Evolutionary conservation across 345 rosid species (phyloP).

Genomic region (Salix exigua): DNA sequence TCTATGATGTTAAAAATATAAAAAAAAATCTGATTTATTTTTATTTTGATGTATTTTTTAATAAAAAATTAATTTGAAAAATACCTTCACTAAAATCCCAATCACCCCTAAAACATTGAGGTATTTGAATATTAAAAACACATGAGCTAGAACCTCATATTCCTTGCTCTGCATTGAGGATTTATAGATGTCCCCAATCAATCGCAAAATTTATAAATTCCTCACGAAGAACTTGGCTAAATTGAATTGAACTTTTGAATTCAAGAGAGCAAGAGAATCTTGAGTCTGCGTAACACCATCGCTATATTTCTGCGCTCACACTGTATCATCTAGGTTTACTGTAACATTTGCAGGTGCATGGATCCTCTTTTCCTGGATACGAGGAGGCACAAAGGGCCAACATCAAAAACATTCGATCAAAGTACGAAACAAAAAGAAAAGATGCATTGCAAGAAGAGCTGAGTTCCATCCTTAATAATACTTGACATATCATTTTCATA

Average conservation of each 20-base stretch:
- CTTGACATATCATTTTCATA: slow-evolving; percentile 13
- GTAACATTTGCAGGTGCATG: background rate
- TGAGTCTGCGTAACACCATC: background rate
- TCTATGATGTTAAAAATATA: no score
- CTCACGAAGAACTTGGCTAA: background rate
- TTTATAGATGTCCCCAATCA: no score
- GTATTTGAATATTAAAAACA: no score
- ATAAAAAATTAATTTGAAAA: no score
- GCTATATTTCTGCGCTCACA: background rate
- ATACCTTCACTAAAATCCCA: no score
- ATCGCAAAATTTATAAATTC: no score
- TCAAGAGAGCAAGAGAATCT: background rate
- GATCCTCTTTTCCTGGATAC: background rate
- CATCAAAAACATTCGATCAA: no score
- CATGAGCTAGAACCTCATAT: no score
- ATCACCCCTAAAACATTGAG: no score
- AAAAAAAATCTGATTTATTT: no score
- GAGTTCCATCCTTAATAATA: background rate
- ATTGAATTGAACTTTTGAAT: background rate
- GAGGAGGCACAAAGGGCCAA: background rate
- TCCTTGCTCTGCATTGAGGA: no score
- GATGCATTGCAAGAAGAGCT: background rate
- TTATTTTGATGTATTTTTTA: no score
- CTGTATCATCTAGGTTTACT: background rate
- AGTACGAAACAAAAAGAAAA: background rate